Evolutionary conservation across 306 rosid genomes (phyloP).

Genomic region (Quercus cerris): DNA sequence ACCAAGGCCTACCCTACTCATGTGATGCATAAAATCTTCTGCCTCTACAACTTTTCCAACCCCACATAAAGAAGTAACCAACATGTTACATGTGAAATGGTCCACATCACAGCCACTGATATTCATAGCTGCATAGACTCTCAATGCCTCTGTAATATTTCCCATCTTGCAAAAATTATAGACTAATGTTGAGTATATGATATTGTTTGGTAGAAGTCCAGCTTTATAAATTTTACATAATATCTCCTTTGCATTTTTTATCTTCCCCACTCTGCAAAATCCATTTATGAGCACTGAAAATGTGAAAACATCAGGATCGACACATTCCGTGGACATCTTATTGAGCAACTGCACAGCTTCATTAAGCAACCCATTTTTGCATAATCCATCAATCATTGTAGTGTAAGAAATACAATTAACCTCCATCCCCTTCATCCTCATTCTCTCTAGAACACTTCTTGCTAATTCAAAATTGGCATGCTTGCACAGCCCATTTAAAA

Average conservation of each 20-base stretch:
- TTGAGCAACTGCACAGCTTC: conserved; percentile 56
- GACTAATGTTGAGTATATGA: conserved; percentile 64
- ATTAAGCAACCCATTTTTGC: conserved; percentile 58
- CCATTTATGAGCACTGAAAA: conserved; percentile 79
- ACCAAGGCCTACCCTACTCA: conserved; percentile 54
- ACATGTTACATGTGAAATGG: conserved; percentile 52
- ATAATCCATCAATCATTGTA: conserved; percentile 59
- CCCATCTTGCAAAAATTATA: conserved; percentile 65
- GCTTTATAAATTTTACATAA: conserved; percentile 61
- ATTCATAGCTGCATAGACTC: conserved; percentile 58
- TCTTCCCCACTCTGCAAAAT: conserved; percentile 52
- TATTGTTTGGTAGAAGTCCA: conserved; percentile 46
- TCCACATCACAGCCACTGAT: conserved; percentile 39
- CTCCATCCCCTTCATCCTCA: conserved; percentile 41
- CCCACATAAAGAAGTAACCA: conserved; percentile 57
- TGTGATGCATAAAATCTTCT: conserved; percentile 63
- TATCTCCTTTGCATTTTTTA: conserved; percentile 58
- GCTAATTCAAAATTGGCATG: conserved; percentile 50
- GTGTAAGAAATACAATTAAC: conserved; percentile 48
- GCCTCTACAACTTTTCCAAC: conserved; percentile 52
- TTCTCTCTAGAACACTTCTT: conserved; percentile 47
- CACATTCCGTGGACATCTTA: conserved; percentile 43
- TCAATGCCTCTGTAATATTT: conserved; percentile 51
- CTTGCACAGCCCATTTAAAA: conserved; percentile 61
- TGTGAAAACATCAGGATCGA: conserved; percentile 53